Evolutionary conservation across 2,329 filamentous ascomycete species (phyloP).

Genomic region (Hypoxylon sp.): DNA sequence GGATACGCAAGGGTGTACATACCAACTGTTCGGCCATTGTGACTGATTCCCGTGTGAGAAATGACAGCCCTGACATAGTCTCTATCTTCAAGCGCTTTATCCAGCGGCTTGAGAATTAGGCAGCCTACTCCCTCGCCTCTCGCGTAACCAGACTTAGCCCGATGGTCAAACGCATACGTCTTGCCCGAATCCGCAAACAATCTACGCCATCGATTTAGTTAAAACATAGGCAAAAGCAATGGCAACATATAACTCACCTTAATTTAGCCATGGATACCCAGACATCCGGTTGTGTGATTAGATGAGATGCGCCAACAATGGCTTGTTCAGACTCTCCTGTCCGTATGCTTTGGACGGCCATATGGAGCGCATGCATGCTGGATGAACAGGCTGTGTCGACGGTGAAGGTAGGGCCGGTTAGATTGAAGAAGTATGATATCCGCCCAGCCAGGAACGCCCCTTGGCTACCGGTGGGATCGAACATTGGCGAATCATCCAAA

Average conservation of each 20-base stretch:
- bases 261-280: constrained; percentile 46
- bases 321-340: constrained; percentile 43
- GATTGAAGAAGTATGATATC: constrained; percentile 44
- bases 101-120: constrained; percentile 42
- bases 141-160: constrained; percentile 43
- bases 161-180: constrained; percentile 44
- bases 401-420: constrained; percentile 40
- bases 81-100: constrained; percentile 39
- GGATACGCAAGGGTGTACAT: constrained; percentile 10
- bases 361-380: constrained; percentile 43
- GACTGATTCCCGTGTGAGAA: constrained; percentile 42
- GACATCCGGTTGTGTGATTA: constrained; percentile 43
- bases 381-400: constrained; percentile 44
- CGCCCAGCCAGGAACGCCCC: constrained; percentile 40
- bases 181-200: constrained; percentile 44
- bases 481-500: constrained; percentile 43
- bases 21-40: constrained; percentile 44
- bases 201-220: constrained; percentile 21
- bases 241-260: constrained; percentile 21
- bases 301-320: constrained; percentile 44
- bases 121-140: constrained; percentile 44
- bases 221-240: background rate
- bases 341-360: constrained; percentile 44
- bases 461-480: constrained; percentile 43
- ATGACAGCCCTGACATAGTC: constrained; percentile 43